phyloP scores from a whole-genome alignment of 2,329 filamentous ascomycete genomes.

The Fusarium brevicatenulatum region DNA sequence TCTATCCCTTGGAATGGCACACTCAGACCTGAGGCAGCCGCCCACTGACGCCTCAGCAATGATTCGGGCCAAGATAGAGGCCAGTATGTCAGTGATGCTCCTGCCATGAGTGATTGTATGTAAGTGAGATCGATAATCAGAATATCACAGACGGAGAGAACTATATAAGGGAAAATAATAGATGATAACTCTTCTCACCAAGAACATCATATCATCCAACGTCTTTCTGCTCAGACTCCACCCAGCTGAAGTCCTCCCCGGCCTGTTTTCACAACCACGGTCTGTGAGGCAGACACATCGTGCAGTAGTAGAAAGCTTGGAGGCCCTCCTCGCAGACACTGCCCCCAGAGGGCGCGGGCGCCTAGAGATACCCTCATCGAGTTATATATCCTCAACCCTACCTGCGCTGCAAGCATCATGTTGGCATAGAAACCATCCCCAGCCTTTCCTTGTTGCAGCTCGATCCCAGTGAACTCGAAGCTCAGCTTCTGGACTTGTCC shows the following conservation, averaged over 20 bases:
- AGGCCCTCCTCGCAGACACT: slow-evolving; percentile 15
- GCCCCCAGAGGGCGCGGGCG: slow-evolving; percentile 25
- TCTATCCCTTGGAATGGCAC: not conserved
- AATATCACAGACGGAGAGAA: slow-evolving; percentile 3
- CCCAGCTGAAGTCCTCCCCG: slow-evolving; percentile 21
- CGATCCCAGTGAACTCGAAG: not conserved
- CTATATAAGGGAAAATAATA: not conserved
- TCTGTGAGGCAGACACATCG: not conserved
- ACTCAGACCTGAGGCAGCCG: not conserved
- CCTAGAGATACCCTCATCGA: not conserved
- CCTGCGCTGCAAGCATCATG: not conserved
- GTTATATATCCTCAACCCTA: slow-evolving; percentile 31
- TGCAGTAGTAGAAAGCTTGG: not conserved
- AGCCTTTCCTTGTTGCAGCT: not conserved
- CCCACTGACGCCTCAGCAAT: not conserved
- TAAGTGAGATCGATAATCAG: not conserved
- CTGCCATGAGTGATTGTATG: not conserved
- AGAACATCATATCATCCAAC: not conserved
- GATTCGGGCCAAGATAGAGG: not conserved
- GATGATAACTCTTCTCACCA: not conserved
- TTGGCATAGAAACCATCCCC: slow-evolving; percentile 33
- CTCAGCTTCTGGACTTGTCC: not conserved
- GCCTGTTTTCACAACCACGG: slow-evolving; percentile 16
- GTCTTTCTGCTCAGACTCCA: slow-evolving; percentile 11
- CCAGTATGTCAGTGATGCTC: not conserved